Evolutionary conservation across 148 eudicot genomes (phyloP).

Genomic region (Camellia japonica): DNA sequence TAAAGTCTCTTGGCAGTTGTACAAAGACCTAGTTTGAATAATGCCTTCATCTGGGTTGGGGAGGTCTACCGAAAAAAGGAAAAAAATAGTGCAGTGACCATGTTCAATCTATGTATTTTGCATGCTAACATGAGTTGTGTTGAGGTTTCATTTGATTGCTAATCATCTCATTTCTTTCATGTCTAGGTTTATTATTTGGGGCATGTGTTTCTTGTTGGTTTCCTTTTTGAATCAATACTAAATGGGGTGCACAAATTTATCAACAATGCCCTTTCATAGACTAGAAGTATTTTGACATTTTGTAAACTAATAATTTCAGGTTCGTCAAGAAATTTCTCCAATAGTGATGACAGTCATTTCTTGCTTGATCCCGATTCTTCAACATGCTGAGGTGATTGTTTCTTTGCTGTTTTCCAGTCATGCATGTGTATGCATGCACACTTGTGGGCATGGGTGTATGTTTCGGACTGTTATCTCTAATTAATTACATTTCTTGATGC

Average conservation of each 20-base stretch:
- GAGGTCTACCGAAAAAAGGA: background rate
- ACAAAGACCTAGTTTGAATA: too few relatives aligned
- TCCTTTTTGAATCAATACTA: background rate
- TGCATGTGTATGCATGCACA: background rate
- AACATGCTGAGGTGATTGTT: conserved; percentile 75
- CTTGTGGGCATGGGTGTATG: background rate
- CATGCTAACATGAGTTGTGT: background rate
- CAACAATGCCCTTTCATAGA: background rate
- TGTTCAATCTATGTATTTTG: background rate
- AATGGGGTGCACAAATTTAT: background rate
- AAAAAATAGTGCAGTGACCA: background rate
- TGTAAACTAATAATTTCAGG: conserved; percentile 44
- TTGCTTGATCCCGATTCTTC: conserved; percentile 81
- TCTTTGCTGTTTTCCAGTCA: background rate
- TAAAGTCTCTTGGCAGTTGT: background rate
- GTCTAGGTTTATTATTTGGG: background rate
- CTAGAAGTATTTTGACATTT: conserved; percentile 2
- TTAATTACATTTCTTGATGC: conserved; percentile 7
- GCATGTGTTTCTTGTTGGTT: conserved; percentile 3
- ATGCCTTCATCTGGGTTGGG: background rate
- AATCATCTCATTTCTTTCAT: background rate
- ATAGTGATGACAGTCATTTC: conserved; percentile 76
- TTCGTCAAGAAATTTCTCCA: conserved; percentile 79
- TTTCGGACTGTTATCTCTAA: conserved; percentile 9
- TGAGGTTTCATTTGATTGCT: background rate